phyloP scores from a whole-genome alignment of 179 eudicot species.

The Beta macrorhiza region DNA sequence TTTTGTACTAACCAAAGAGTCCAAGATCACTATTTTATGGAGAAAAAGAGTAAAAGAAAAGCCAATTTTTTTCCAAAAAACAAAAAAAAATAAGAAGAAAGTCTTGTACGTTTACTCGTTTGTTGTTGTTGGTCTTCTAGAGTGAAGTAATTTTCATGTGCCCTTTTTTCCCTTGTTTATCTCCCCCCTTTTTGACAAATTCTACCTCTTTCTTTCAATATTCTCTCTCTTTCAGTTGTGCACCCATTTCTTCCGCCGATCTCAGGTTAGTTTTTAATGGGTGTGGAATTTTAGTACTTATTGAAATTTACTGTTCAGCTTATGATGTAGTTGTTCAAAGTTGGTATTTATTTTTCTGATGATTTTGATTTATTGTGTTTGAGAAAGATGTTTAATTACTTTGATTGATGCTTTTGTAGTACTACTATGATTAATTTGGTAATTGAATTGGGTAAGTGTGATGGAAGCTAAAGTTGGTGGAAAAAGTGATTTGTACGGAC shows the following conservation, averaged over 20 bases:
- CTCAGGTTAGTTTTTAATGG: background rate
- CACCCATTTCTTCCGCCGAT: slow-evolving; percentile 3
- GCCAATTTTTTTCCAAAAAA: no score
- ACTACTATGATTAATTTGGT: background rate
- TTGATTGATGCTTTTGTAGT: background rate
- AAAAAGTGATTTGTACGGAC: slow-evolving; percentile 41
- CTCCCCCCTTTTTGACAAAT: slow-evolving; percentile 22
- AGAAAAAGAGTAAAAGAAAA: no score
- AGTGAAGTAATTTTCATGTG: slow-evolving; percentile 10
- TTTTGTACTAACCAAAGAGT: background rate
- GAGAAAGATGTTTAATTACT: no score
- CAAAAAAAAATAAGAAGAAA: background rate
- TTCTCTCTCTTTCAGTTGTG: slow-evolving; percentile 17
- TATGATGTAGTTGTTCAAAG: no score
- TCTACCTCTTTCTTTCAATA: slow-evolving; percentile 2
- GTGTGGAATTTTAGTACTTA: no score
- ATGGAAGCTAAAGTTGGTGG: slow-evolving; percentile 63
- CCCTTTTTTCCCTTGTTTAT: background rate
- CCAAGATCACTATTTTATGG: background rate
- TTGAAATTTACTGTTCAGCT: no score
- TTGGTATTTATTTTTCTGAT: slow-evolving; percentile 11
- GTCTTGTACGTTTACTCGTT: slow-evolving; percentile 16
- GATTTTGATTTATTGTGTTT: slow-evolving; percentile 27
- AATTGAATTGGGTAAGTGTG: background rate
- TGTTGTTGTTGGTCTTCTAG: slow-evolving; percentile 3